Base-by-base conservation (phyloP, 345 rosid genomes). In the Mercurialis annua region DNA sequence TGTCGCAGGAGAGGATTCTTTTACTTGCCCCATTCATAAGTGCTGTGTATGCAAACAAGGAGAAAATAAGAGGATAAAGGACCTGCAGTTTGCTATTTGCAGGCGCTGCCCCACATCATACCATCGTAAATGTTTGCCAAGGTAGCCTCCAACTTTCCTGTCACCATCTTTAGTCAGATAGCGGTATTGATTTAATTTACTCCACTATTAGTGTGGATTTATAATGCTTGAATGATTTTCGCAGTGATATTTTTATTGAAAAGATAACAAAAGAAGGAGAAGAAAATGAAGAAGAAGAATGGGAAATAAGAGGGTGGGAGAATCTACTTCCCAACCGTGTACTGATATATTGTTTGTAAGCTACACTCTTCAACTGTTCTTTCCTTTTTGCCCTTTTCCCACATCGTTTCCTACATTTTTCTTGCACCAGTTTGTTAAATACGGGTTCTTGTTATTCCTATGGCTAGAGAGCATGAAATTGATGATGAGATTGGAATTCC, bases 71-170 rank as follows among this genome's bases (percentile, higher is more conserved):
- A 75, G 80, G 73, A 81, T 64, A 20, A 5, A 12, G 34, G 75
- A 86, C 23, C 68, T 87, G 72, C 99, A 91, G 49, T 85, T 91
- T 83, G 92, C 99, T 74, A 80, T 91, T 31, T 94, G 99, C 75
- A 83, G 97, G 77, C 92, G 96, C 23, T 94, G 99, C 70, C 99
- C 99, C 24, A 86, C 77, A 59, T 79, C 92, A 68, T 94, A 89
- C 77, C 99, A 94, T 69, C 74, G 89, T 65, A 91, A 91, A 81
- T 94, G 99, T 83, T 80, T 94, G 77, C 99, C 97, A 20, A 86
- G 78, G 99, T 93, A 71, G 60, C 38, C 54, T 64, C 43, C 61
- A 59, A 29, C 17, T 67, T 29, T 67, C 55, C 12, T 24, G 46
- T 73, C 14, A 17, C 43, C 34, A 53, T 23, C 33, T 6, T 10